Percentiles rank a stretch among this genome's conserved stretches.
phyloP scores from a whole-genome alignment of 371 early-diverging fungal genomes.

The Mucor racemosus region DNA sequence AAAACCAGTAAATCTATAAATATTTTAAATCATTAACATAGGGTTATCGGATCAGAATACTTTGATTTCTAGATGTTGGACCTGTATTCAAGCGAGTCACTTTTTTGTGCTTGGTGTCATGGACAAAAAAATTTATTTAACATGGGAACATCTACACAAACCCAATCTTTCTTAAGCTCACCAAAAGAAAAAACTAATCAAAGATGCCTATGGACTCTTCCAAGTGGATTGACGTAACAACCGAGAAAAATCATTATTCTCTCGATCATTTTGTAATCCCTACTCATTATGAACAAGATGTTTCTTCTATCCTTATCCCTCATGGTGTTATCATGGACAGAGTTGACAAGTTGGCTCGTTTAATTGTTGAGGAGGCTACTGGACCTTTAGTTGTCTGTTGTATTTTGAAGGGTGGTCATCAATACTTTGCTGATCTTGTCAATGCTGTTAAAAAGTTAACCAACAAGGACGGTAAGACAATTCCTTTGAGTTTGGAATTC shows the following conservation, averaged over 20 bases:
- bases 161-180: not conserved
- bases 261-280: constrained; percentile 90
- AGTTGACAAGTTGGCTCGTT: constrained; percentile 82
- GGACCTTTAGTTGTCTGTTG: constrained; percentile 87
- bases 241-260: constrained; percentile 75
- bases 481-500: constrained; percentile 89
- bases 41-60: no score
- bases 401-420: constrained; percentile 91
- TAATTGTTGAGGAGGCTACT: constrained; percentile 71
- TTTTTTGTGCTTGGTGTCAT: not conserved
- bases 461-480: constrained; percentile 71
- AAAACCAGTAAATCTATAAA: no score
- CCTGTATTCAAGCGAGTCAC: constrained; percentile 1
- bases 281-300: constrained; percentile 81
- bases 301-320: constrained; percentile 86
- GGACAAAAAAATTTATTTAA: not conserved
- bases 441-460: constrained; percentile 83
- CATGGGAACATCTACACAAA: not conserved
- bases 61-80: not conserved
- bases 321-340: constrained; percentile 92
- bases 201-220: constrained; percentile 61
- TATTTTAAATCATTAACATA: no score
- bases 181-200: not conserved
- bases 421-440: constrained; percentile 90
- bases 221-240: constrained; percentile 78